Percentiles rank a stretch among this genome's conserved stretches.
Evolutionary conservation across 2,329 filamentous ascomycete species (phyloP).

Genomic region (Fusarium sp.): DNA sequence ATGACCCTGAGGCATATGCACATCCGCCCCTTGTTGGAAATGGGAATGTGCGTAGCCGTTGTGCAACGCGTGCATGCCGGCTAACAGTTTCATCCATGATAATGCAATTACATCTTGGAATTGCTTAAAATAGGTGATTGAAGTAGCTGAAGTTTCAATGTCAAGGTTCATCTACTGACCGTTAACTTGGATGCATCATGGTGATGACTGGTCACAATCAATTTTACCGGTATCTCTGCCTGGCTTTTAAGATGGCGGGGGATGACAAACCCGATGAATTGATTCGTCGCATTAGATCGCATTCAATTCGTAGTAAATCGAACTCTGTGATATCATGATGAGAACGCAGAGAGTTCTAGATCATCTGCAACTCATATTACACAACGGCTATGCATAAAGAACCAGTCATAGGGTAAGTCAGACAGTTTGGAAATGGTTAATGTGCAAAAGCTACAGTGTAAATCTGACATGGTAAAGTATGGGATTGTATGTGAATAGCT

Average conservation of each 20-base stretch:
- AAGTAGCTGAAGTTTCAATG: not conserved
- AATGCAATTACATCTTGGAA: not conserved
- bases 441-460: not conserved
- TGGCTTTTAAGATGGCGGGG: not conserved
- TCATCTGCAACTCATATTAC: not conserved
- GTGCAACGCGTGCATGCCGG: not conserved
- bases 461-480: not conserved
- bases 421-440: not conserved
- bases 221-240: not conserved
- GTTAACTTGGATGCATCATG: not conserved
- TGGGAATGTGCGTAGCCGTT: constrained; percentile 3
- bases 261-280: constrained; percentile 39
- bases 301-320: not conserved
- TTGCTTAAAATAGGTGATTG: not conserved
- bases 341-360: not conserved
- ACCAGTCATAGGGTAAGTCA: not conserved
- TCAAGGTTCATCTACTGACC: not conserved
- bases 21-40: not conserved
- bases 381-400: not conserved
- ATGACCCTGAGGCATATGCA: not conserved
- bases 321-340: constrained; percentile 4
- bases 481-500: not conserved
- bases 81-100: not conserved
- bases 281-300: constrained; percentile 33
- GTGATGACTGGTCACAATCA: not conserved